Conservation (phyloP, 805 yeast genomes). For the Cyberlindnera mississippiensis region DNA sequence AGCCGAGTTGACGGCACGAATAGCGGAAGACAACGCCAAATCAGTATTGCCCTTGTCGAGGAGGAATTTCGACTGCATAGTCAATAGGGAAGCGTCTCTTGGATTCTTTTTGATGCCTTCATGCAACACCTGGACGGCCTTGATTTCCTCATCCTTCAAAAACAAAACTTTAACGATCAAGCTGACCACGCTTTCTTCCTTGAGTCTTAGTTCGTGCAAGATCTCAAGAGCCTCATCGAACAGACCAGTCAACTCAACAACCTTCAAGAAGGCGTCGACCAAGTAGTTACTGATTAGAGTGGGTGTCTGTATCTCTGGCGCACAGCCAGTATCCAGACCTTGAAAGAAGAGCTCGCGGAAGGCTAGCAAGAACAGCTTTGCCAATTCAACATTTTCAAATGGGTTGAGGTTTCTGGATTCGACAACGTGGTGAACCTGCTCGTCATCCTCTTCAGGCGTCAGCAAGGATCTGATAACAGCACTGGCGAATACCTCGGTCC, state of each 20-base stretch:
- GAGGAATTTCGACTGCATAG: conserved; percentile 57
- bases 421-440: conserved; percentile 64
- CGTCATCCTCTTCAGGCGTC: conserved; percentile 69
- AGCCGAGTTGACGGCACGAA: conserved; percentile 61
- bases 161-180: conserved; percentile 51
- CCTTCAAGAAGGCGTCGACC: conserved; percentile 68
- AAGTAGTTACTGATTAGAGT: conserved; percentile 61
- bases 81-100: conserved; percentile 51
- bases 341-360: conserved; percentile 62
- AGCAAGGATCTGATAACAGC: conserved; percentile 73
- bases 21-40: conserved; percentile 55
- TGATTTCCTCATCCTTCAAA: conserved; percentile 54
- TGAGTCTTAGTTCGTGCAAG: conserved; percentile 45
- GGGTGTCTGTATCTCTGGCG: conserved; percentile 66
- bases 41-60: conserved; percentile 48
- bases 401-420: conserved; percentile 86
- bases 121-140: conserved; percentile 49
- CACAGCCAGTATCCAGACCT: conserved; percentile 66
- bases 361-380: conserved; percentile 53
- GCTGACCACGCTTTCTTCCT: conserved; percentile 55
- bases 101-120: conserved; percentile 47
- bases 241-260: conserved; percentile 59
- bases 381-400: conserved; percentile 44
- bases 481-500: conserved; percentile 55
- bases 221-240: conserved; percentile 59